Conservation (phyloP, 2,329 filamentous ascomycete species). For the Penicillium sp. region DNA sequence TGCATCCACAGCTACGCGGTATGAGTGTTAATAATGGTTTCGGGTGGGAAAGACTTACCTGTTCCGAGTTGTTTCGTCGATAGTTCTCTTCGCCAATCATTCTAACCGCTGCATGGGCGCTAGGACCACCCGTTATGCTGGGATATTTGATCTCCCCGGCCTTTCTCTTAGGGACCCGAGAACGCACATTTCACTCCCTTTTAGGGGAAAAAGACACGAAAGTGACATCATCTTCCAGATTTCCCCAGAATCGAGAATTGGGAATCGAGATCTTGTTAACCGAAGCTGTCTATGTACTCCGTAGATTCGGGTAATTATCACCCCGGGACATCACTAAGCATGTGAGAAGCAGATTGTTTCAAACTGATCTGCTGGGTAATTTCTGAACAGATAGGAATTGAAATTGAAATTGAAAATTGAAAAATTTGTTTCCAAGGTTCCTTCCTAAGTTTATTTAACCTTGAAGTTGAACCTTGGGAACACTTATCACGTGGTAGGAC, state of each 20-base stretch:
- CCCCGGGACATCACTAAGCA: neutral
- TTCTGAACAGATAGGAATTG: neutral
- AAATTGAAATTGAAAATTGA: neutral
- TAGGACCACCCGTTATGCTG: constrained; percentile 7
- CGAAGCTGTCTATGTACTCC: neutral
- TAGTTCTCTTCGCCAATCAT: constrained; percentile 10
- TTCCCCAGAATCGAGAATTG: constrained; percentile 6
- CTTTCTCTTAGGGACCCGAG: constrained; percentile 11
- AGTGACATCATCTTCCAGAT: constrained; percentile 19
- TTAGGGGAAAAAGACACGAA: constrained; percentile 4
- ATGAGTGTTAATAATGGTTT: constrained; percentile 8
- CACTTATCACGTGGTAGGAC: constrained; percentile 16
- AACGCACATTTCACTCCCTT: constrained; percentile 5
- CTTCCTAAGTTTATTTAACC: neutral
- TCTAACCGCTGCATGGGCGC: constrained; percentile 10
- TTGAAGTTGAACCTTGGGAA: neutral
- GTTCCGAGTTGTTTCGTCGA: constrained; percentile 7
- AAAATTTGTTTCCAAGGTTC: neutral
- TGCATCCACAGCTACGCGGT: constrained; percentile 1
- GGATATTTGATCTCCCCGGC: constrained; percentile 6
- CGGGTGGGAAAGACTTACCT: constrained; percentile 1
- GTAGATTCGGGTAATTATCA: neutral
- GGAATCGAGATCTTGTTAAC: constrained; percentile 1
- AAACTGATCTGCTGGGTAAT: neutral
- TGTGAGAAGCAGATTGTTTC: neutral